Percentiles rank a stretch among this genome's conserved stretches.
phyloP scores from a whole-genome alignment of 2,329 filamentous ascomycete genomes.

The Metarhizium anisopliae region DNA sequence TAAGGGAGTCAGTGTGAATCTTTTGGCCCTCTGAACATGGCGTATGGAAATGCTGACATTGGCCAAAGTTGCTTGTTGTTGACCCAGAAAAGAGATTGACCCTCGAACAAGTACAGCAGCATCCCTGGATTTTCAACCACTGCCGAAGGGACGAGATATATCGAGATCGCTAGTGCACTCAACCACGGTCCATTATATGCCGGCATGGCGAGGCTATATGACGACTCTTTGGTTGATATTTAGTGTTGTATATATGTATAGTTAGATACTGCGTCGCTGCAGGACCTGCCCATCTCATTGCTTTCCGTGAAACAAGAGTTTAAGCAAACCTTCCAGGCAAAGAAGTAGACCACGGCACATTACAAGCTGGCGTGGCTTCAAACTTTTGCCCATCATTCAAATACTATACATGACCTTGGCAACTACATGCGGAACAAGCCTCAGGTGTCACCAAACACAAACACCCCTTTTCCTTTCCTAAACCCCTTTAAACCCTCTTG shows the following conservation, averaged over 20 bases:
- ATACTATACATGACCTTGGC: neutral
- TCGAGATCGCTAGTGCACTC: neutral
- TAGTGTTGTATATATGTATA: too few relatives aligned
- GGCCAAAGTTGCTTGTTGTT: constrained; percentile 10
- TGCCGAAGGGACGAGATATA: constrained; percentile 2
- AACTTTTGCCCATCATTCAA: neutral
- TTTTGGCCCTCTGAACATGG: neutral
- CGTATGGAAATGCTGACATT: neutral
- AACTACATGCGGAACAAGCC: neutral
- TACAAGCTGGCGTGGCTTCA: neutral
- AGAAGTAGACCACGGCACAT: neutral
- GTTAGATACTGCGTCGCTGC: too few relatives aligned
- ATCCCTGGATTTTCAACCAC: constrained; percentile 15
- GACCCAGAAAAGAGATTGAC: constrained; percentile 12
- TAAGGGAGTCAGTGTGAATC: constrained; percentile 7
- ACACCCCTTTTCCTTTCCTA: constrained; percentile 80
- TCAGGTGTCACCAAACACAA: constrained; percentile 63
- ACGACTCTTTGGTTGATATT: too few relatives aligned
- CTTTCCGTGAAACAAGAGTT: neutral
- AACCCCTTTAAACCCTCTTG: constrained; percentile 79
- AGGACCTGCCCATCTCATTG: too few relatives aligned
- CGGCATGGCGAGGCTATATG: too few relatives aligned
- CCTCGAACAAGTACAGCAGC: constrained; percentile 9
- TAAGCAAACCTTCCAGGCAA: neutral
- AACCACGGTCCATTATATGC: too few relatives aligned